These are phyloP conservation scores for Rostrohypoxylon terebratum DNA, from an alignment of 495 filamentous ascomycete genomes.

Conservation along the genomic window DNA sequence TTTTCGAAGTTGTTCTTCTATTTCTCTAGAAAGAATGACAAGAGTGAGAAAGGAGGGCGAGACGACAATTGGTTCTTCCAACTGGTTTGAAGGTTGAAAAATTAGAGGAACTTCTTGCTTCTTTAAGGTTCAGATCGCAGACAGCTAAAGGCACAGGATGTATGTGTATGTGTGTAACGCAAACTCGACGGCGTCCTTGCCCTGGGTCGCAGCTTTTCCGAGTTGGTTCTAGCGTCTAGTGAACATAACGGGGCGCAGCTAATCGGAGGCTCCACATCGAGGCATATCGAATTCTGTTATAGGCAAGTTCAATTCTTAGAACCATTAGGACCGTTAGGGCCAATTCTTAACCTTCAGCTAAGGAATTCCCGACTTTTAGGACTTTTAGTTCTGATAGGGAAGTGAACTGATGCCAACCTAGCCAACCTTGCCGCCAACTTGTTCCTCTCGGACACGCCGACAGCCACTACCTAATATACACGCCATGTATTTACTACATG, in stretches of 20 bases:
- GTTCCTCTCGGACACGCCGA: constrained; percentile 31
- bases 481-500: no score
- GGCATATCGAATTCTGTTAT: constrained; percentile 24
- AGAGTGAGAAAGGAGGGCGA: not conserved
- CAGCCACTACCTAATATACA: not conserved
- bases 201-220: constrained; percentile 25
- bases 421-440: not conserved
- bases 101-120: constrained; percentile 14
- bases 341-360: constrained; percentile 24
- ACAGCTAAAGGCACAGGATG: constrained; percentile 4
- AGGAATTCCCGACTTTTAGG: not conserved
- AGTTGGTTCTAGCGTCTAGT: constrained; percentile 27
- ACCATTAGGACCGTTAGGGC: not conserved
- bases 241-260: constrained; percentile 31
- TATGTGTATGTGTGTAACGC: constrained; percentile 30
- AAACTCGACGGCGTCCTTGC: constrained; percentile 10
- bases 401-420: constrained; percentile 2
- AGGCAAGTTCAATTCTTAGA: constrained; percentile 2
- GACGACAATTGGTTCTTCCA: constrained; percentile 6
- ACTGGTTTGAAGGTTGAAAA: constrained; percentile 11
- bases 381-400: constrained; percentile 20
- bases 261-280: constrained; percentile 27
- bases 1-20: constrained; percentile 9
- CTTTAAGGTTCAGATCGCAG: constrained; percentile 42
- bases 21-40: not conserved